Base-by-base conservation (phyloP, 2,329 filamentous ascomycete genomes). In the Aspergillus luchuensis region DNA sequence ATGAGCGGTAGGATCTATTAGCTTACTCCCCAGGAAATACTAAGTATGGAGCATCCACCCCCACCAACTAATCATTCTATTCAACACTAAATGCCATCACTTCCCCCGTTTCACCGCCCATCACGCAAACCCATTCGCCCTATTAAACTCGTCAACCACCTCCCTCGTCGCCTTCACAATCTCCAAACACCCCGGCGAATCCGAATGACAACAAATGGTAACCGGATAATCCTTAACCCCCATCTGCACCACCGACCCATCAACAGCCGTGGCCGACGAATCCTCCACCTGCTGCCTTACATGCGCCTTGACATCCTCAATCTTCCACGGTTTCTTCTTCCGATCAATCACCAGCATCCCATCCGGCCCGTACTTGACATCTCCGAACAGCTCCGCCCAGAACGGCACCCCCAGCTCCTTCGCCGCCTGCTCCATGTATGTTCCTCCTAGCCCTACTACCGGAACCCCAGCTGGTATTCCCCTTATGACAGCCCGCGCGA, bases 361-460 rank as follows among this genome's bases (percentile, higher is more conserved):
- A 58, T 84, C 80, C 7, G 72, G 71, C 61, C 76, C 80, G 60
- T 85, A 86, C 66, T 85, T 84, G 13, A 86, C 83, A 72, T 86
- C 84, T 0, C 79, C 83, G 66, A 84, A 85, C 36, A 85, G 63
- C 67, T 86, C 84, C 3, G 82, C 83, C 39, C 80, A 78, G 63
- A 86, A 86, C 3, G 79, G 78, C 38, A 86, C 68, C 0, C 80
- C 82, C 56, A 85, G 67, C 64, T 85, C 84, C 53, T 78, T 78
- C 2, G 83, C 83, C 1, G 83, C 80, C 56, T 81, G 78, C 66
- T 85, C 83, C 69, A 85, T 84, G 28, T 79, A 71, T 0, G 84
- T 85, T 1, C 83, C 83, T 4, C 82, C 80, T 8, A 86, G 74
- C 0, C 84, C 84, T 65, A 86, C 85, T 0, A 85, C 82, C 0